Evolutionary conservation across 495 filamentous ascomycete species (phyloP).

Genomic region (Xylaria telfairii): DNA sequence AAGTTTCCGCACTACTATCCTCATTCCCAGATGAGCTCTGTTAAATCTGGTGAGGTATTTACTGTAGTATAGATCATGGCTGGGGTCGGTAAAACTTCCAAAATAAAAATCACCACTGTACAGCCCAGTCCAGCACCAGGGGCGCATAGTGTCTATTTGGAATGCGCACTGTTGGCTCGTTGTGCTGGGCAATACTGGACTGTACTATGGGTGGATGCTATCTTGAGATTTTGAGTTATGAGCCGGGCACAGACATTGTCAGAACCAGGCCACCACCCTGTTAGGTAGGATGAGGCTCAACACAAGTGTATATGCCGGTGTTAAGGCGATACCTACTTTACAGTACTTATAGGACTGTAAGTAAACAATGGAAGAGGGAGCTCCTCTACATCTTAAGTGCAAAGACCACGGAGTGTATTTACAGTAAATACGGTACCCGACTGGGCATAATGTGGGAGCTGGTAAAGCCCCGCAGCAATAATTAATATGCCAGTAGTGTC

Average conservation of each 20-base stretch:
- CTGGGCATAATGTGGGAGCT: not conserved
- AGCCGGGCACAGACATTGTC: not conserved
- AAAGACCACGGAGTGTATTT: not conserved
- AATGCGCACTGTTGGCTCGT: not conserved
- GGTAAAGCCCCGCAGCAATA: conserved; percentile 9
- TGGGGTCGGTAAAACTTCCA: not conserved
- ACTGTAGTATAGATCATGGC: not conserved
- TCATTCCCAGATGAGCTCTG: not conserved
- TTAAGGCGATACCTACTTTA: not conserved
- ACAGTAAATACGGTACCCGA: not conserved
- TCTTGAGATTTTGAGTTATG: not conserved
- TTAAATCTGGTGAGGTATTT: not conserved
- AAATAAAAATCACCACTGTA: not conserved
- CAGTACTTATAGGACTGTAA: no score
- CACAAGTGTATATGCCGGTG: not conserved
- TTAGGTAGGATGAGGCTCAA: not conserved
- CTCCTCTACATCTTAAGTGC: not conserved
- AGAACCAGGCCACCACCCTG: not conserved
- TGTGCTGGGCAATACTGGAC: not conserved
- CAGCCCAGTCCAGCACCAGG: no score
- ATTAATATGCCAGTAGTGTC: not conserved
- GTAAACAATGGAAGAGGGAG: not conserved
- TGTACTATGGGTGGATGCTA: not conserved
- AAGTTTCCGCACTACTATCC: not conserved
- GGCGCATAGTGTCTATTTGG: not conserved